Evolutionary conservation across 768 basidiomycete species (phyloP), one percentile per base, ranked within the genome.

Genomic region (Lentinula sp.): DNA sequence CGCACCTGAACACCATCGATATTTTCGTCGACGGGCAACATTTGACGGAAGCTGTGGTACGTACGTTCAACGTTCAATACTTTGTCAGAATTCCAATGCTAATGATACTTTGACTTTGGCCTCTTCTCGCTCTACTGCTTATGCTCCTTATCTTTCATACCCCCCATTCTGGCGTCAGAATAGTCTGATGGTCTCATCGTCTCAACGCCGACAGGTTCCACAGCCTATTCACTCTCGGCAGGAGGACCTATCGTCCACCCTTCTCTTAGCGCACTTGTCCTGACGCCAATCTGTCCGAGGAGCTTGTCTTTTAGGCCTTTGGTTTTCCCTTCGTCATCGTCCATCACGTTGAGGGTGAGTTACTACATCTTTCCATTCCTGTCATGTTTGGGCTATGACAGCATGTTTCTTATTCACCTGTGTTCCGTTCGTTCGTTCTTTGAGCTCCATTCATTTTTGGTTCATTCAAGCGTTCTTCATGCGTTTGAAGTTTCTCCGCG

Each of bases 211-310:
- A 98, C 95, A 2, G 95, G 95, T 5, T 97, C 95, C 21, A 97
- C 95, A 3, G 95, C 95, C 15, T 97, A 98, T 73, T 97, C 95
- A 0, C 80, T 98, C 23, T 96, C 94, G 3, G 92, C 95, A 0
- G 95, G 95, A 37, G 95, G 95, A 28, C 95, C 95, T 3, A 97
- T 98, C 65, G 93, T 97, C 0, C 95, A 97, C 64, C 95, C 95
- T 2, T 92, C 91, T 2, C 76, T 95, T 42, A 91, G 90, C 62
- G 91, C 94, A 1, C 81, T 97, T 55, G 89, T 98, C 13, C 76
- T 98, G 45, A 96, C 95, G 1, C 95, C 95, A n/a, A 96, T 98
- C 65, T 95, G 93, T 68, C 95, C 95, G 52, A 83, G 95, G 59
- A 94, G 92, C 70, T 75, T 98, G 18, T 93, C 90, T 34, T 98